Base-by-base conservation (phyloP, 805 yeast species). In the Wickerhamia fluorescens region DNA sequence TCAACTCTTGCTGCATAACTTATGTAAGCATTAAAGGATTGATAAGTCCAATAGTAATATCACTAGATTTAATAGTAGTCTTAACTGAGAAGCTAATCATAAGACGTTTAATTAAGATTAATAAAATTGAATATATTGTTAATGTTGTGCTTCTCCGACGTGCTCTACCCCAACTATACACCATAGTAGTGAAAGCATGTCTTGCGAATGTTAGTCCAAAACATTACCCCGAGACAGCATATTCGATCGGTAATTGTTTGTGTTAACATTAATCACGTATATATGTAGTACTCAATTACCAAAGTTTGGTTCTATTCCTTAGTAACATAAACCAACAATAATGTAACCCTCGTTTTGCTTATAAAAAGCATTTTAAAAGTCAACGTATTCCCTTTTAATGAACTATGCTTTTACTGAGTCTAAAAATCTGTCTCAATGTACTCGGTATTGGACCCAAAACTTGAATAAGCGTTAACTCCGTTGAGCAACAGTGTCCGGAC, bases 211-310 rank as follows among this genome's bases (percentile, higher is more conserved):
- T 47, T n/a, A 47, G 35, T n/a, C 51, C 50, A 1, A 44, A 46
- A 47, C 48, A 47, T 32, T 44, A 45, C 0, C 50, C 51, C 22
- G 45, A 40, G 38, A 43, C 44, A 11, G 44, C 49, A 24, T 47
- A 45, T 1, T 51, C 51, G 16, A 36, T 38, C 2, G 41, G 34
- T n/a, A 31, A 35, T 11, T 15, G 23, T 11, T 19, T 31, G 7
- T 44, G 40, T 24, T 38, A 36, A 7, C 49, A 36, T 27, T 42
- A 47, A 21, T 41, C 51, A 14, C 45, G 34, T 25, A 47, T 37
- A 23, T 41, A 47, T 13, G 51, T 38, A 11, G 46, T 47, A n/a
- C 42, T 40, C 51, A 47, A 14, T 51, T 51, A 13, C 49, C 51
- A 24, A 47, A 26, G 8, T 44, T 33, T 1, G 45, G 49, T 27